A percentile compares a stretch with the other conserved stretches of the same genome.
These are phyloP conservation scores for Nothophaeocryptopus gaeumannii DNA, from an alignment of 2,329 filamentous ascomycete genomes.

Conservation along the genomic window DNA sequence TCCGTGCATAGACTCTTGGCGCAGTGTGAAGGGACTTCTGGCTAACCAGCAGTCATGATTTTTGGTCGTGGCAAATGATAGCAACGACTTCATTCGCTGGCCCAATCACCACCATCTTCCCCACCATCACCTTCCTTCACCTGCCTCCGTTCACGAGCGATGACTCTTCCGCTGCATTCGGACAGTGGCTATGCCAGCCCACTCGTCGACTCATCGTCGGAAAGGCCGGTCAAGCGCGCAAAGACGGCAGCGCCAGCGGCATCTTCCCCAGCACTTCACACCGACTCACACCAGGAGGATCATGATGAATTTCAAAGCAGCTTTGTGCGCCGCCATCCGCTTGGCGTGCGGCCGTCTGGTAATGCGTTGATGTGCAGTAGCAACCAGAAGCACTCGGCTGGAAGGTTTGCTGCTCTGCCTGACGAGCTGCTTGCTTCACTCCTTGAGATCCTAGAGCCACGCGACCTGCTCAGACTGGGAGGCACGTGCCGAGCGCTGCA, in stretches of 20 bases:
- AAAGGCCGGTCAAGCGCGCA: slow-evolving; percentile 20
- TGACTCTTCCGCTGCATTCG: slow-evolving; percentile 15
- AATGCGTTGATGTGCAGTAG: slow-evolving; percentile 69
- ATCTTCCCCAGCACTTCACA: neutral
- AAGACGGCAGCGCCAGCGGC: slow-evolving; percentile 6
- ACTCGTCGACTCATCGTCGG: slow-evolving; percentile 12
- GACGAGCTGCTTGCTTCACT: slow-evolving; percentile 77
- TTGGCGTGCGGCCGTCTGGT: slow-evolving; percentile 81
- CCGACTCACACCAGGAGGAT: neutral
- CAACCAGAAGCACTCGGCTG: slow-evolving; percentile 66
- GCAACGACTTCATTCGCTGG: neutral
- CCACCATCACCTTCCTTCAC: slow-evolving; percentile 1
- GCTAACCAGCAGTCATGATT: neutral
- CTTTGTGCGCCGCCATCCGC: slow-evolving; percentile 70
- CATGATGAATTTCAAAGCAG: slow-evolving; percentile 27
- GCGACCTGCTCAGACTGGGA: slow-evolving; percentile 63
- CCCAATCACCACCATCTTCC: neutral
- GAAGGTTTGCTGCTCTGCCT: slow-evolving; percentile 65
- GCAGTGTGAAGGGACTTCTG: neutral
- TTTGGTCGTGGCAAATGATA: slow-evolving; percentile 10
- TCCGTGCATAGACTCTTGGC: neutral
- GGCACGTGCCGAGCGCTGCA: slow-evolving; percentile 81
- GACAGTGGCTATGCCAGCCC: slow-evolving; percentile 11
- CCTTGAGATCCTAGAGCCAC: slow-evolving; percentile 69
- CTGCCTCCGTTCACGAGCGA: slow-evolving; percentile 1